phyloP scores from a whole-genome alignment of 192 early-diverging fungal genomes.

The Coemansia sp. region DNA sequence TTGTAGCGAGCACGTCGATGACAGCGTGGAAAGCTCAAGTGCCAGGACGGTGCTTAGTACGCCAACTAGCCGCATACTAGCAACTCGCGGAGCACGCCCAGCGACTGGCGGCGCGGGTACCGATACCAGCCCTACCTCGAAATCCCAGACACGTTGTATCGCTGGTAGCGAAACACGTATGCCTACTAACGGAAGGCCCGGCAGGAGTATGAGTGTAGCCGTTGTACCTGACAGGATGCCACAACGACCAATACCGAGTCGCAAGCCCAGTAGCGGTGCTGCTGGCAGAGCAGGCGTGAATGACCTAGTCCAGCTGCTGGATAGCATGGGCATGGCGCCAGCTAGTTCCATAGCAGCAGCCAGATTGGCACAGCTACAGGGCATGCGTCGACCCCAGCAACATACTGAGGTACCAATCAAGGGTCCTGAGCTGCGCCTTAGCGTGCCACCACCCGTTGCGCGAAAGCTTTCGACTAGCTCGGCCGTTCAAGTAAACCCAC shows the following conservation, averaged over 20 bases:
- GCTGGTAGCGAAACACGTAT: not conserved
- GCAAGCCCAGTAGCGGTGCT: slow-evolving; percentile 6
- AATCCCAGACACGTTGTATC: not conserved
- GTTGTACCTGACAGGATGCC: not conserved
- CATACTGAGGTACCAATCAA: not conserved
- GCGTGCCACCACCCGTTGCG: not conserved
- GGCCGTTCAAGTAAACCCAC: not conserved
- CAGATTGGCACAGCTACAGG: slow-evolving; percentile 2
- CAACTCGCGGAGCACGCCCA: not conserved
- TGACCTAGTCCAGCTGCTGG: slow-evolving; percentile 10
- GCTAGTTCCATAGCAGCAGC: not conserved
- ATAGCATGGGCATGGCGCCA: not conserved
- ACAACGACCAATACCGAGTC: not conserved
- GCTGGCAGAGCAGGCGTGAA: not conserved
- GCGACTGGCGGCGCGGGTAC: not conserved
- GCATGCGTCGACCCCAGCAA: not conserved
- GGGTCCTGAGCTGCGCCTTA: not conserved
- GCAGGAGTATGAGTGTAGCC: slow-evolving; percentile 3
- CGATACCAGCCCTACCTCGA: not conserved
- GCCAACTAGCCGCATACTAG: not conserved
- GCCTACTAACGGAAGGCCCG: not conserved
- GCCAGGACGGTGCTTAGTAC: not conserved
- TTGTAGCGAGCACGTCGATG: not conserved
- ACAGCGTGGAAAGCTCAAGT: not conserved
- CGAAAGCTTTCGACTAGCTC: not conserved